Conservation (phyloP, 2,329 filamentous ascomycete genomes). For the Penicillium sp. region DNA sequence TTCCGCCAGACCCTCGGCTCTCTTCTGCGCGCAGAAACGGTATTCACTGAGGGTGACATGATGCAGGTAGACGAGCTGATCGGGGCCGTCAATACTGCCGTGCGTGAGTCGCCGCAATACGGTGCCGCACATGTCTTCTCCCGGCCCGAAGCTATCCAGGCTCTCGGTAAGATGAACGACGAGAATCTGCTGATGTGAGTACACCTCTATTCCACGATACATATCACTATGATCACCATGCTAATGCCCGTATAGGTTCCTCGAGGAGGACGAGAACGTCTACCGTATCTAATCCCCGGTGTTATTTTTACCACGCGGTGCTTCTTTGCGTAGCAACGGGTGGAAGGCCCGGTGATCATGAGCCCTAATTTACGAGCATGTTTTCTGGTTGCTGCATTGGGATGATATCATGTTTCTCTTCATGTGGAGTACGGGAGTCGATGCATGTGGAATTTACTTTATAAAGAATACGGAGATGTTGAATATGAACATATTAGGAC, state of each 20-base stretch:
- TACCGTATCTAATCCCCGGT: constrained; percentile 63
- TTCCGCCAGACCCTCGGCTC: constrained; percentile 84
- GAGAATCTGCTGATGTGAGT: constrained; percentile 91
- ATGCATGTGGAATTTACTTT: constrained; percentile 13
- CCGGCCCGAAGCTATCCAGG: constrained; percentile 71
- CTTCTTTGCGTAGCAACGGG: neutral
- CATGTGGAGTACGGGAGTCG: constrained; percentile 29
- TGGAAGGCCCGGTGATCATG: constrained; percentile 3
- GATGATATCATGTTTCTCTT: constrained; percentile 27
- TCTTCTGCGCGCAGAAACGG: constrained; percentile 68
- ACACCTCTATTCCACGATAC: neutral
- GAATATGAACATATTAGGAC: neutral
- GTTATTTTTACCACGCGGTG: neutral
- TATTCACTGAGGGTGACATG: constrained; percentile 82
- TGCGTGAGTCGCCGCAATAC: constrained; percentile 51
- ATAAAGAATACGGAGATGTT: constrained; percentile 14
- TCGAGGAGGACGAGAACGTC: constrained; percentile 61
- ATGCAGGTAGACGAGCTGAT: constrained; percentile 75
- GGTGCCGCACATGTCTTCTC: constrained; percentile 64
- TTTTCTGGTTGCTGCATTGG: constrained; percentile 26
- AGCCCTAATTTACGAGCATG: constrained; percentile 21
- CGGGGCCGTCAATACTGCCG: constrained; percentile 72
- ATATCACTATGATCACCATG: constrained; percentile 41
- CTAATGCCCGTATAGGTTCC: constrained; percentile 38
- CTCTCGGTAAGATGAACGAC: constrained; percentile 77